Evolutionary conservation across 768 basidiomycete genomes (phyloP).

Genomic region (Auriscalpium orientale): DNA sequence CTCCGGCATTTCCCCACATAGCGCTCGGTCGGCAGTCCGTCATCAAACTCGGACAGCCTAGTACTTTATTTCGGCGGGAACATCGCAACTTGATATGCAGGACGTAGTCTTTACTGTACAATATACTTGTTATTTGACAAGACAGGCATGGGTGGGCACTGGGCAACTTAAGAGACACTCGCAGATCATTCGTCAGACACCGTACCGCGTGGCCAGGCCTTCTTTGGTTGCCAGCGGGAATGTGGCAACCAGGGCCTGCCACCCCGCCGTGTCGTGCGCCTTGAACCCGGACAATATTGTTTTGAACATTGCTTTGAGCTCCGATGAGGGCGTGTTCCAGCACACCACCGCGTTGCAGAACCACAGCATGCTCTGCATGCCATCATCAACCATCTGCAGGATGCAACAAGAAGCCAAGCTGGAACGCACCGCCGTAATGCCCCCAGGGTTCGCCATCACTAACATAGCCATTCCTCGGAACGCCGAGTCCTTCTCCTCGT

Average conservation of each 20-base stretch:
- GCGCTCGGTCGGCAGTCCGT: no score
- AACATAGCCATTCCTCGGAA: constrained; percentile 96
- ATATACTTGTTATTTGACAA: no score
- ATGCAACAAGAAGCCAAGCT: not conserved
- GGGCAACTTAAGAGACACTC: no score
- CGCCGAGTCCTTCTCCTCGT: constrained; percentile 98
- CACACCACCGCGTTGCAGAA: constrained; percentile 97
- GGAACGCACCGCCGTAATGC: constrained; percentile 78
- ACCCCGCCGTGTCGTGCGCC: constrained; percentile 75
- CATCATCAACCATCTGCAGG: not conserved
- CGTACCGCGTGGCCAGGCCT: constrained; percentile 79
- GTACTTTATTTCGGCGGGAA: no score
- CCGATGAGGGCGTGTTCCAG: constrained; percentile 88
- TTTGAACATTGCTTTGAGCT: constrained; percentile 92
- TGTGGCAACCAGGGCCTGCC: constrained; percentile 72
- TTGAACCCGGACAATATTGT: constrained; percentile 86
- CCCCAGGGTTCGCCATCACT: constrained; percentile 89
- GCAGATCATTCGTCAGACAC: constrained; percentile 43
- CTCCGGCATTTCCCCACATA: no score
- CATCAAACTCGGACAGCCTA: no score
- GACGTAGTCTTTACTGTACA: no score
- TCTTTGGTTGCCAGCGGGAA: constrained; percentile 92
- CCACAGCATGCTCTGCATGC: constrained; percentile 76
- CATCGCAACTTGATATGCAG: no score
- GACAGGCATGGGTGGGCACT: no score